Base-by-base conservation (phyloP, 2,329 filamentous ascomycete species). In the Magnaporthales sp. region DNA sequence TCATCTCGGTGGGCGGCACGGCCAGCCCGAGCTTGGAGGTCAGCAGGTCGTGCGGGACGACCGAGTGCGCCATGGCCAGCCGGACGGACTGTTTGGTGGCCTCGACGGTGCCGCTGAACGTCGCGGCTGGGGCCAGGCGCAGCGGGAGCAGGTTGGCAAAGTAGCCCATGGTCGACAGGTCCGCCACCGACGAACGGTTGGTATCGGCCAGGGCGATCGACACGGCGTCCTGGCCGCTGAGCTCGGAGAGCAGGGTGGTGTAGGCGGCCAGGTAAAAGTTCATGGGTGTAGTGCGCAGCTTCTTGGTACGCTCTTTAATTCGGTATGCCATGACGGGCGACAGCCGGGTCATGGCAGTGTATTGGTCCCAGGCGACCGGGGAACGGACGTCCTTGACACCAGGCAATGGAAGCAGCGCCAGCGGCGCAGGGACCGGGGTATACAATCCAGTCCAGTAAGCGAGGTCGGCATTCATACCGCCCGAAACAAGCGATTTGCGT, bases 71-170 rank as follows among this genome's bases (percentile, higher is more conserved):
- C 62, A 67, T 64, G 27, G 64, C 60, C 51, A 58, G 66, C 24
- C 58, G 66, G 29, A 61, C 56, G n/a, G 46, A 38, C 32, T 31
- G 38, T 62, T 58, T 51, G 22, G 67, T 63, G 19, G 38, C 60
- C n/a, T 29, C 51, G 26, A 65, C n/a, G 27, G 31, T 13, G 26
- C 63, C 66, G 24, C 30, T 66, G 26, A 68, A 68, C 51, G 63
- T 58, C 24, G 26, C 63, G n/a, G 66, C 46, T 1, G 58, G 15
- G 6, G 26, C 5, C 22, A 62, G 29, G 26, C 58, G 58, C 58
- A 62, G 26, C n/a, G 58, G 58, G 13, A 62, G 58, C 58, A 62
- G 26, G 58, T 62, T 62, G 58, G 29, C 58, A 30, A 29, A 62
- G 26, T 27, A 30, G 2, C 58, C 58, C 15, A 62, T 29, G 58